Base-by-base conservation (phyloP, 1,139 yeast genomes). In the Williopsis jadinii region DNA sequence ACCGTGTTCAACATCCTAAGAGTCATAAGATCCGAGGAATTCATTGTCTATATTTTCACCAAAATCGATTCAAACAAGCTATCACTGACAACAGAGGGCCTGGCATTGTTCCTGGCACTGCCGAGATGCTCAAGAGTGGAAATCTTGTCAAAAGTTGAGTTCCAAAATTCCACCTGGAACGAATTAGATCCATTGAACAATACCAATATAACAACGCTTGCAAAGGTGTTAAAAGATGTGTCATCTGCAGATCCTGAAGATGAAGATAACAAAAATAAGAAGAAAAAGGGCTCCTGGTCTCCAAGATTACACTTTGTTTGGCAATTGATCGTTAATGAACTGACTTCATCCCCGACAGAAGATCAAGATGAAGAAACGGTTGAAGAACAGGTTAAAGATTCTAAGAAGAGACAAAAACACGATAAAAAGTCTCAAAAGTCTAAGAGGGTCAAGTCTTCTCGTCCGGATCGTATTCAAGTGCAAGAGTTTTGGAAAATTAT, bases 241-340 rank as follows among this genome's bases (percentile, higher is more conserved):
- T 46, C 61, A n/a, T 52, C 54, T 15, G 72, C 71, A 12, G 73
- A 67, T 3, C 66, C 66, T 9, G 33, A 29, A 10, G 61, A 61
- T 3, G 58, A 60, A 6, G 64, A 56, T 2, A 64, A 59, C 5
- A 66, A 56, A 3, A 71, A 43, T 24, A 36, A 43, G 32, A 52
- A 70, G 50, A 77, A 75, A 55, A 79, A 74, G 55, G 81, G 87
- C 4, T 69, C 70, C 38, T 88, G 95, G 95, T 73, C 75, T 26
- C 86, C 95, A 24, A 71, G 80, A 46, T 62, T 87, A 32, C 95
- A 88, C 54, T 84, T 81, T 62, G 95, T 84, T 1, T 92, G 97
- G 97, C 73, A 70, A 28, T 65, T 78, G n/a, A 58, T 90, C 3
- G 57, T 84, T 9, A 59, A 62, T 5, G 67, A 76, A 36, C 49